Base-by-base conservation (phyloP, 169 alveolate genomes). In the Plasmodium berghei region DNA sequence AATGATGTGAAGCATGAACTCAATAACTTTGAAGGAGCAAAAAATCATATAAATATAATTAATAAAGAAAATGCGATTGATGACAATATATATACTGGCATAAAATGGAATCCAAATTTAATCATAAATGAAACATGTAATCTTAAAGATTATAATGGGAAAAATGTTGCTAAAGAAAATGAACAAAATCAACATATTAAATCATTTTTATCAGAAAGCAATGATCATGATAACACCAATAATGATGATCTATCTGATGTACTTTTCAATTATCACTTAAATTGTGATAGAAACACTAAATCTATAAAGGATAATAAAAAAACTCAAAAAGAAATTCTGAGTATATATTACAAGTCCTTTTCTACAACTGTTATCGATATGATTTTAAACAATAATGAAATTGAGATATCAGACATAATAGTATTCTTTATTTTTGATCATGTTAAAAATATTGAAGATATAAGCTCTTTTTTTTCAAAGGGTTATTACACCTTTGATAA, bases 231-330 rank as follows among this genome's bases (percentile, higher is more conserved):
- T 22, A 22, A 22, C 26, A 71, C 9, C 55, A 77, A 77, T 64
- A 48, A 62, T 62, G 40, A 56, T 62, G 40, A 58, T 58, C 20
- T 56, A 71, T 73, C 66, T 22, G 40, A 73, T 18, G 9, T 45
- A 42, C 58, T 83, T 56, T 83, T 83, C 63, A 83, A 83, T 18
- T 56, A 67, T 55, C 34, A 83, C 56, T 83, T 83, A 83, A 83
- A 83, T 42, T 83, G 90, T 48, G 69, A 66, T 48, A 56, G 48
- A 66, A 67, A 67, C 55, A 66, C 85, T 28, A 24, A 83, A 83
- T 54, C 90, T 46, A 5, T 83, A 67, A 83, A 67, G 61, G 90
- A 83, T 67, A 83, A 66, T 26, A 67, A 67, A 59, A 83, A 67
- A 59, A 54, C 45, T n/a, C 85, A 83, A 83, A 56, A 66, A 49